Evolutionary conservation across 2,329 filamentous ascomycete genomes (phyloP).

Genomic region (Fusarium albidum): DNA sequence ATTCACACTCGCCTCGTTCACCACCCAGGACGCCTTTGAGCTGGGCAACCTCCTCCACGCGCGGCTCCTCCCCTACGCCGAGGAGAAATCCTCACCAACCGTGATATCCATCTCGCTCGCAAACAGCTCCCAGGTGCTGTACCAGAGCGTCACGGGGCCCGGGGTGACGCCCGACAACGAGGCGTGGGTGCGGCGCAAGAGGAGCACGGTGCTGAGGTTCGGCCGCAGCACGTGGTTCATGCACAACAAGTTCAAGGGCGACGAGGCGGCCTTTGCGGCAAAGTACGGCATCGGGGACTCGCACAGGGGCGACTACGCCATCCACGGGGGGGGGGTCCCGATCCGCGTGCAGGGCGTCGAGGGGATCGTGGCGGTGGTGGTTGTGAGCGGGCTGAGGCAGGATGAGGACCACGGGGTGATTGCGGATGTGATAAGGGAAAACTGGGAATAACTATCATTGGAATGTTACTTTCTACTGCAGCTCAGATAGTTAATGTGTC

Average conservation of each 20-base stretch:
- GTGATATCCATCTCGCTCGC: slow-evolving; percentile 72
- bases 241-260: slow-evolving; percentile 70
- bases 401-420: slow-evolving; percentile 81
- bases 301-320: slow-evolving; percentile 70
- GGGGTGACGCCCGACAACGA: slow-evolving; percentile 78
- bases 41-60: slow-evolving; percentile 71
- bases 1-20: slow-evolving; percentile 63
- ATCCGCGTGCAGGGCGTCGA: slow-evolving; percentile 77
- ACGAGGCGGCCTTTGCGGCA: slow-evolving; percentile 70
- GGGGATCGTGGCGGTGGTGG: slow-evolving; percentile 76
- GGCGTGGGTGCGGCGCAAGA: slow-evolving; percentile 74
- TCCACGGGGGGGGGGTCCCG: slow-evolving; percentile 80
- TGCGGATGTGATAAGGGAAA: slow-evolving; percentile 70
- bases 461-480: too few relatives aligned
- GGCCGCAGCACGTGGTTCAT: slow-evolving; percentile 76
- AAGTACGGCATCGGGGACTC: slow-evolving; percentile 70
- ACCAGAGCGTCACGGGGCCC: slow-evolving; percentile 72
- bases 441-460: slow-evolving; percentile 51
- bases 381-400: slow-evolving; percentile 80
- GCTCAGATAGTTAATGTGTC: too few relatives aligned
- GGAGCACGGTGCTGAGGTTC: slow-evolving; percentile 75
- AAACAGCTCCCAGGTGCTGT: slow-evolving; percentile 68
- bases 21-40: slow-evolving; percentile 68
- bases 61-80: slow-evolving; percentile 63
- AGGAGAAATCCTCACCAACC: slow-evolving; percentile 51